Percentiles rank a stretch among this genome's conserved stretches.
These are phyloP conservation scores for Botrytis aclada DNA, from an alignment of 2,329 filamentous ascomycete genomes.

Conservation along the genomic window DNA sequence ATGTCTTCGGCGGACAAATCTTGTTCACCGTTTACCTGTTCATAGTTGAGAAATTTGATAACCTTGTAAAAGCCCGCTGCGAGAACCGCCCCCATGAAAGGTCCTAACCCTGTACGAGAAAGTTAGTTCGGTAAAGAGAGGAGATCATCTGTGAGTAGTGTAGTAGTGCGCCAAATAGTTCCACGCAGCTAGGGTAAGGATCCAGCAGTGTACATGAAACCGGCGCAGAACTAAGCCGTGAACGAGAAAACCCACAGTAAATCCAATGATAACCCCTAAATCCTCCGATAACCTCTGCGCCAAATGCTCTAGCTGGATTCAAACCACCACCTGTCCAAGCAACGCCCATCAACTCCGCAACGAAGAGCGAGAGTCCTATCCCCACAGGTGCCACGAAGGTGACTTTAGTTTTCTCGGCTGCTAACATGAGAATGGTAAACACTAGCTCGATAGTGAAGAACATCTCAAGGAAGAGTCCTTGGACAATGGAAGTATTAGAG, in stretches of 20 bases:
- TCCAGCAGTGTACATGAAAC: background rate
- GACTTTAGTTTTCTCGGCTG: constrained; percentile 47
- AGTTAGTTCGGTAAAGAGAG: background rate
- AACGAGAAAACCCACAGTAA: constrained; percentile 36
- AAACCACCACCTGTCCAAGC: constrained; percentile 48
- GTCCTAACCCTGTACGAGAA: constrained; percentile 43
- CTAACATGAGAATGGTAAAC: constrained; percentile 50
- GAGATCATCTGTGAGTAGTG: background rate
- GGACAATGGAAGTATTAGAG: constrained; percentile 27
- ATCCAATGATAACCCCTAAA: constrained; percentile 48
- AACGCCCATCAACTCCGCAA: constrained; percentile 45
- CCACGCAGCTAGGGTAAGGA: background rate
- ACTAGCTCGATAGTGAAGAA: constrained; percentile 47
- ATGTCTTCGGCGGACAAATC: constrained; percentile 15
- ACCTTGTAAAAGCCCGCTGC: constrained; percentile 48
- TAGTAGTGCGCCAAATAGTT: background rate
- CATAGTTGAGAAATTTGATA: constrained; percentile 50
- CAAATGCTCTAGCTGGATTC: constrained; percentile 48
- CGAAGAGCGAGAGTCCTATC: constrained; percentile 47
- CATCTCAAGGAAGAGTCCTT: constrained; percentile 49
- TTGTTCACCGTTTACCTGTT: constrained; percentile 42
- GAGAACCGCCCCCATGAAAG: constrained; percentile 47
- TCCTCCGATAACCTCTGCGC: constrained; percentile 43
- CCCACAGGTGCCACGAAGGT: constrained; percentile 49
- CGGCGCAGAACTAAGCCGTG: background rate